Base-by-base conservation (phyloP, 768 basidiomycete species). In the Lactarius akahatsu region DNA sequence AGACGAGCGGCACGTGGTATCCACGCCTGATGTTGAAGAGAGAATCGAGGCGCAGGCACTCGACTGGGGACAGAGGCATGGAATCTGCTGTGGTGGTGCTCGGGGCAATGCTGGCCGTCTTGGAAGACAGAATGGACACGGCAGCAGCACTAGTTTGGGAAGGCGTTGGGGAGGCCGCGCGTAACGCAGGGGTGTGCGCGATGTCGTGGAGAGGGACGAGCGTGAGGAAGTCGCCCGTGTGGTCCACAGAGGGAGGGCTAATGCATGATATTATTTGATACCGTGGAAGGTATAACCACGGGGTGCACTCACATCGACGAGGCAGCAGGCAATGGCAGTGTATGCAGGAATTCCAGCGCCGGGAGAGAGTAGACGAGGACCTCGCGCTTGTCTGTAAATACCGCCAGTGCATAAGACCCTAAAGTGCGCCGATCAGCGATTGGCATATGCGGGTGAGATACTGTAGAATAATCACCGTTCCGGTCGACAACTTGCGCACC, bases 311-410 rank as follows among this genome's bases (percentile, higher is more conserved):
- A 71, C 70, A 61, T 40, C 2, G 65, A 45, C 13, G 70, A 63
- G 16, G 41, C 34, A 9, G 41, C 28, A 38, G 68, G 61, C 20
- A 69, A 54, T n/a, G 70, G 26, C 47, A 71, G 15, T 1, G 81
- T 83, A 67, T 85, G 80, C 28, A 90, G 69, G 54, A 78, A 76
- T 72, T 90, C 86, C 43, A 91, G 79, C 70, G 80, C 77, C 32
- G 89, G 89, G 34, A 91, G 76, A 3, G 89, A 86, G 75, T 88
- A 89, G 5, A 85, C 77, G 7, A 85, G 75, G 2, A 75, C 80
- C 41, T 83, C 78, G 15, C 80, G 76, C 59, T 73, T 77, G 69
- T 83, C 83, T 0, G 85, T 87, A 68, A 86, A 80, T 28, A 84
- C 82, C 23, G 86, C 81, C 32, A 90, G 76, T 2, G 74, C 77